Conservation (phyloP, 495 filamentous ascomycete species). For the Talaromyces wortmannii region DNA sequence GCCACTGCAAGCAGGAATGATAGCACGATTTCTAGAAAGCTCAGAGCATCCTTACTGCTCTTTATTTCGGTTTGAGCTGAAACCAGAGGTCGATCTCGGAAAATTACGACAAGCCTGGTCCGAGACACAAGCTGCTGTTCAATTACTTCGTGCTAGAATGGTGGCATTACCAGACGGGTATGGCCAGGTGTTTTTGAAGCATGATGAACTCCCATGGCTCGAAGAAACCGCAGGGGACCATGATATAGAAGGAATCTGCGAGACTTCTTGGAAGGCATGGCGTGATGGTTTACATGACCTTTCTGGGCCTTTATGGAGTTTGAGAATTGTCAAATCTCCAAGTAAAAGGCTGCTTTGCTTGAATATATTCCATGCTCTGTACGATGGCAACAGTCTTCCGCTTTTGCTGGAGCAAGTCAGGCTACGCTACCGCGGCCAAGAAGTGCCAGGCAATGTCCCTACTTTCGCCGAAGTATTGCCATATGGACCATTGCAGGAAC, state of each 20-base stretch:
- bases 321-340: slow-evolving; percentile 29
- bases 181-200: slow-evolving; percentile 58
- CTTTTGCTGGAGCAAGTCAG: slow-evolving; percentile 55
- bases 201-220: slow-evolving; percentile 39
- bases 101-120: slow-evolving; percentile 46
- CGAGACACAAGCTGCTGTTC: slow-evolving; percentile 31
- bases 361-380: slow-evolving; percentile 78
- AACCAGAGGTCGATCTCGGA: slow-evolving; percentile 24
- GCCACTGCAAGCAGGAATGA: slow-evolving; percentile 73
- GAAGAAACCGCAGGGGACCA: slow-evolving; percentile 16
- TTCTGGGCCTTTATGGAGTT: slow-evolving; percentile 29
- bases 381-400: slow-evolving; percentile 75
- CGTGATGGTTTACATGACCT: slow-evolving; percentile 16
- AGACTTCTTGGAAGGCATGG: slow-evolving; percentile 34
- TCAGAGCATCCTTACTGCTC: slow-evolving; percentile 60
- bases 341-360: slow-evolving; percentile 39
- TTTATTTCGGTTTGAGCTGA: slow-evolving; percentile 53
- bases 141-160: slow-evolving; percentile 63
- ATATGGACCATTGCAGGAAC: slow-evolving; percentile 9
- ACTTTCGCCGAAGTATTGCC: slow-evolving; percentile 26
- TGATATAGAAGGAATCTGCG: slow-evolving; percentile 18
- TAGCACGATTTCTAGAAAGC: slow-evolving; percentile 55
- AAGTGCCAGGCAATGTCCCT: slow-evolving; percentile 7
- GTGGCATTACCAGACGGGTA: slow-evolving; percentile 60
- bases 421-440: slow-evolving; percentile 18